These are phyloP conservation scores for Colletotrichum trifolii DNA, from an alignment of 2,329 filamentous ascomycete genomes.

Conservation along the genomic window DNA sequence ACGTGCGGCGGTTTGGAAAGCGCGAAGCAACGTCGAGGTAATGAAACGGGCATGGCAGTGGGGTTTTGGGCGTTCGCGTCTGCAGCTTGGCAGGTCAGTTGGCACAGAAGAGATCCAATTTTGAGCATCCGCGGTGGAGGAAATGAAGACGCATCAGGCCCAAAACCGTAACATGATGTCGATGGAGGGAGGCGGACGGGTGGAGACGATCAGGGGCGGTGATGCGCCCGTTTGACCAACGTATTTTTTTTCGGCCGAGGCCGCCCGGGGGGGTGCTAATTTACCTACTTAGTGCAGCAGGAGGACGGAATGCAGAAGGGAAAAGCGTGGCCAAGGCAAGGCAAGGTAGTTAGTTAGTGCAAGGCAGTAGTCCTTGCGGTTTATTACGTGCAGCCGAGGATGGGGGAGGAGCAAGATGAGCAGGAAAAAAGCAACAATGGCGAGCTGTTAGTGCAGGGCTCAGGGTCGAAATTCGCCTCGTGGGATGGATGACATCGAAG, in stretches of 20 bases:
- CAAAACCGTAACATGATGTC: neutral
- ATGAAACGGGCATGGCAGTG: neutral
- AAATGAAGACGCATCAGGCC: neutral
- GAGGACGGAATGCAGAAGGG: no score
- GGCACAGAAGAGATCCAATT: no score
- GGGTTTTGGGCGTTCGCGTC: neutral
- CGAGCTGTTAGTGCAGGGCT: neutral
- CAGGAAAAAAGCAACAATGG: slow-evolving; percentile 25
- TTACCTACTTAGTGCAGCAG: no score
- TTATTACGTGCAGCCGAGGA: slow-evolving; percentile 26
- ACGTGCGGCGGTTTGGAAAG: no score
- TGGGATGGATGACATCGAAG: slow-evolving; percentile 27
- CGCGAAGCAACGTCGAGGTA: no score
- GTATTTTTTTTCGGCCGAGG: slow-evolving; percentile 15
- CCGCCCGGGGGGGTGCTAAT: neutral
- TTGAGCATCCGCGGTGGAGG: neutral
- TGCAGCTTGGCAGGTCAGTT: neutral
- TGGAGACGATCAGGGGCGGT: slow-evolving; percentile 11
- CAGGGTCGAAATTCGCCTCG: slow-evolving; percentile 3
- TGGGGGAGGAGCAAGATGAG: slow-evolving; percentile 19
- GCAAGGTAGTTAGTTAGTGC: neutral
- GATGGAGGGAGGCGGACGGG: neutral
- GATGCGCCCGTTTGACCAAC: slow-evolving; percentile 3
- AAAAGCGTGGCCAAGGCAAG: no score
- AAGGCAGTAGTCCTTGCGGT: neutral